Evolutionary conservation across 192 early-diverging fungal species (phyloP).

Genomic region (Chytriomyces sp.): DNA sequence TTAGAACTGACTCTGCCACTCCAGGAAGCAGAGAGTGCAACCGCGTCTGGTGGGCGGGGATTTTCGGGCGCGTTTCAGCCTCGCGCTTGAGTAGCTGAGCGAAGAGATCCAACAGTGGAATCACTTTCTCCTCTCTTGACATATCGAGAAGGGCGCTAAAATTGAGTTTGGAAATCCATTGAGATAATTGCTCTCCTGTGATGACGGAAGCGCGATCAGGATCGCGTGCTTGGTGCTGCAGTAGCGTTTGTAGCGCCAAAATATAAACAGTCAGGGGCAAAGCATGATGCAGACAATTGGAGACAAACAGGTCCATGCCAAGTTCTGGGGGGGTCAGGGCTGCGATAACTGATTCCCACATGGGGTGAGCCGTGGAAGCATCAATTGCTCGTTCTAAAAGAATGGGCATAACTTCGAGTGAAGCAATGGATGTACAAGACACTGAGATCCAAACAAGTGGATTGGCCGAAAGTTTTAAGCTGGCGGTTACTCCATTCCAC

Average conservation of each 20-base stretch:
- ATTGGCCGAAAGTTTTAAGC: constrained; percentile 17
- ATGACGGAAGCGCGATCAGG: not conserved
- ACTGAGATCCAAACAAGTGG: constrained; percentile 25
- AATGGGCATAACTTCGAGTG: constrained; percentile 39
- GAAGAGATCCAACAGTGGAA: constrained; percentile 35
- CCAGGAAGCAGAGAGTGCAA: constrained; percentile 21
- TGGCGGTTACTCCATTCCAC: constrained; percentile 21
- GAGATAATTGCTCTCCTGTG: constrained; percentile 40
- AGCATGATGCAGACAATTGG: constrained; percentile 42
- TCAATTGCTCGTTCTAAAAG: constrained; percentile 36
- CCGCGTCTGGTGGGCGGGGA: constrained; percentile 32
- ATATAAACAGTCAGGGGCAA: constrained; percentile 40
- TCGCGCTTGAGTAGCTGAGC: constrained; percentile 20
- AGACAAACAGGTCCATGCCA: constrained; percentile 34
- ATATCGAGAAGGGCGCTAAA: constrained; percentile 23
- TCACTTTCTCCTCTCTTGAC: constrained; percentile 31
- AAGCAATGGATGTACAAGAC: constrained; percentile 18
- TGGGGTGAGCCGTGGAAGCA: not conserved
- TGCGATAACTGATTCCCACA: not conserved
- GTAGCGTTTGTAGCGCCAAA: constrained; percentile 31
- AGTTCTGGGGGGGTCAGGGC: constrained; percentile 36
- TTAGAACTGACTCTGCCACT: constrained; percentile 32
- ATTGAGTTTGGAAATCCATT: constrained; percentile 42
- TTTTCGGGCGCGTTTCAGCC: not conserved
- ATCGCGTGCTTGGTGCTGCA: not conserved